A percentile compares a stretch with the other conserved stretches of the same genome.
phyloP scores from a whole-genome alignment of 2,329 filamentous ascomycete species.

The Cytospora schulzeri region DNA sequence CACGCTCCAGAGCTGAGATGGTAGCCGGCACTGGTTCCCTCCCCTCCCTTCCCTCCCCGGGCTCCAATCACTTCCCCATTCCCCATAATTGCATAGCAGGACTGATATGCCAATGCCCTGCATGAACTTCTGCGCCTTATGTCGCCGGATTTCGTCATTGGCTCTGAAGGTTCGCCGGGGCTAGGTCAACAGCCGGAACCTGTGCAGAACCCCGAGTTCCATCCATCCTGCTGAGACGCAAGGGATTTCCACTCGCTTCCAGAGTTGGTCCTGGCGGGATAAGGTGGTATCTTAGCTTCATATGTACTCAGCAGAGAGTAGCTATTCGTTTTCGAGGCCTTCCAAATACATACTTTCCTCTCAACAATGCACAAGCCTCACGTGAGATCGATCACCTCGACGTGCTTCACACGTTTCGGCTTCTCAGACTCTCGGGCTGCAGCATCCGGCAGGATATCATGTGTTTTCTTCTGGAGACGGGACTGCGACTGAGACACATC shows the following conservation, averaged over 20 bases:
- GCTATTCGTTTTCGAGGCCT: not conserved
- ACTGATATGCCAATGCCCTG: not conserved
- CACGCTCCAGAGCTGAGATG: not conserved
- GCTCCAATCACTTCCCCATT: not conserved
- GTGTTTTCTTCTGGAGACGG: not conserved
- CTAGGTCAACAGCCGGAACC: not conserved
- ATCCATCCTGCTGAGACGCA: not conserved
- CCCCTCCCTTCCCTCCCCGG: too few relatives aligned
- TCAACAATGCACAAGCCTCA: not conserved
- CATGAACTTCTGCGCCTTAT: not conserved
- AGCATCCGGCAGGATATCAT: not conserved
- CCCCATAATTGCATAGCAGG: not conserved
- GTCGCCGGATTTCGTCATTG: not conserved
- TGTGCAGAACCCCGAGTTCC: not conserved
- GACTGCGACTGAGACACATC: not conserved
- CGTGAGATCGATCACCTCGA: not conserved
- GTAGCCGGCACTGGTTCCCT: too few relatives aligned
- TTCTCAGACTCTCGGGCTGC: not conserved
- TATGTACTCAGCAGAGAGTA: not conserved
- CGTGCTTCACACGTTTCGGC: not conserved
- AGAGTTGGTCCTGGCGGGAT: not conserved
- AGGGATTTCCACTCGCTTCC: not conserved
- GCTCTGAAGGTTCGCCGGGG: not conserved
- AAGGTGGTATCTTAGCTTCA: not conserved
- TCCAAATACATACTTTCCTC: not conserved